phyloP scores from a whole-genome alignment of 768 basidiomycete species.

The Dendrothele bispora region DNA sequence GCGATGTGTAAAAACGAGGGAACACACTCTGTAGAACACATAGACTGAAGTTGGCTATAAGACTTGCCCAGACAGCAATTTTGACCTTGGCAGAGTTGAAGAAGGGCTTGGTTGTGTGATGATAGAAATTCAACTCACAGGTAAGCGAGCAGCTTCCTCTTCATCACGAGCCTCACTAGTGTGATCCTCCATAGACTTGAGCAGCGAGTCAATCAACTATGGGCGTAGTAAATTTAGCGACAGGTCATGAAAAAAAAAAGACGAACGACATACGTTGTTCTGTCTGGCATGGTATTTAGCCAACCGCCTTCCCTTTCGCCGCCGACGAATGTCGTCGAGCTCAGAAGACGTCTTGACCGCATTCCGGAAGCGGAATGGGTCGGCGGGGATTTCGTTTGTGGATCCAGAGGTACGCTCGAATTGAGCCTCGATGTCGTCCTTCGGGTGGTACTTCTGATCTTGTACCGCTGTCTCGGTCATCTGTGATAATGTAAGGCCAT shows the following conservation, averaged over 20 bases:
- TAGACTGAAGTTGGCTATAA: slow-evolving; percentile 71
- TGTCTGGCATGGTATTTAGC: slow-evolving; percentile 43
- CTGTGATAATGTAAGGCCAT: slow-evolving; percentile 26
- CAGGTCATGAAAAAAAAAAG: neutral
- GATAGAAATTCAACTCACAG: slow-evolving; percentile 33
- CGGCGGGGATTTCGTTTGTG: slow-evolving; percentile 34
- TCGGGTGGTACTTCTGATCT: slow-evolving; percentile 30
- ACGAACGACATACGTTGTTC: slow-evolving; percentile 39
- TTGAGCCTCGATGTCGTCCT: slow-evolving; percentile 35
- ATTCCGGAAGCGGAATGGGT: slow-evolving; percentile 68
- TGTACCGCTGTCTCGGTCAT: slow-evolving; percentile 52
- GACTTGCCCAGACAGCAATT: slow-evolving; percentile 83
- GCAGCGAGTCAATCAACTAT: slow-evolving; percentile 56
- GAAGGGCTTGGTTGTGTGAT: neutral
- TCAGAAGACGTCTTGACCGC: slow-evolving; percentile 40
- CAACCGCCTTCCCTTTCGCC: neutral
- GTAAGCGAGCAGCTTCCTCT: slow-evolving; percentile 44
- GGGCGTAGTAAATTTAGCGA: slow-evolving; percentile 2
- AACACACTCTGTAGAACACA: slow-evolving; percentile 68
- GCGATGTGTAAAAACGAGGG: slow-evolving; percentile 6
- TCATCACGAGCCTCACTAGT: slow-evolving; percentile 56
- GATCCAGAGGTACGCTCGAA: slow-evolving; percentile 42
- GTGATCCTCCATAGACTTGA: slow-evolving; percentile 67
- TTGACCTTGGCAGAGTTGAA: slow-evolving; percentile 55
- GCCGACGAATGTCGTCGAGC: neutral